phyloP scores from a whole-genome alignment of 257 asterid genomes.

The Capsicum rhomboideum region DNA sequence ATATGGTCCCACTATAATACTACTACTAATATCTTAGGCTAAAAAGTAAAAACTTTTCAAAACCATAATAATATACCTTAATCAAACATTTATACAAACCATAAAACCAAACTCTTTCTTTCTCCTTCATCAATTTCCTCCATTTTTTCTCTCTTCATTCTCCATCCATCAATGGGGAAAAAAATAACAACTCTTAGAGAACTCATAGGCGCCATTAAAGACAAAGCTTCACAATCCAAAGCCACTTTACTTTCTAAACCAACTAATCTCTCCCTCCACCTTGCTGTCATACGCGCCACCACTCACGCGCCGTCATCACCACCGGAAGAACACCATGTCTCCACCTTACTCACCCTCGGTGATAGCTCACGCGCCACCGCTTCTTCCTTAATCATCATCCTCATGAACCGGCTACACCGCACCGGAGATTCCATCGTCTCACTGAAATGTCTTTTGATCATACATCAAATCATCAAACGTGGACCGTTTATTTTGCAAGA shows the following conservation, averaged over 20 bases:
- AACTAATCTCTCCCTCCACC: conserved; percentile 33
- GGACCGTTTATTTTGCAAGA: conserved; percentile 91
- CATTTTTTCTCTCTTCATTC: background rate
- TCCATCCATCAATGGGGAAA: conserved; percentile 2
- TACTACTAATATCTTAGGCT: background rate
- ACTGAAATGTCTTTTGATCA: conserved; percentile 51
- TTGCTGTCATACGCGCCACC: conserved; percentile 74
- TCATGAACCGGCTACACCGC: conserved; percentile 77
- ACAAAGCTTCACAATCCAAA: conserved; percentile 38
- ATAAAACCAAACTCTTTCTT: background rate
- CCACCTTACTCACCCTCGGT: conserved; percentile 53
- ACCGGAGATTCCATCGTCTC: conserved; percentile 64
- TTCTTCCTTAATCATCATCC: conserved; percentile 44
- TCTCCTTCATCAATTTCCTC: background rate
- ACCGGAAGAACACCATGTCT: conserved; percentile 32
- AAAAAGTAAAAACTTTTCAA: background rate
- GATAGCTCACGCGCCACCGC: conserved; percentile 75
- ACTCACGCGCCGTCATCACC: conserved; percentile 53
- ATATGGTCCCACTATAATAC: background rate
- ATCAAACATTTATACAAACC: background rate
- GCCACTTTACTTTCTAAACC: conserved; percentile 51
- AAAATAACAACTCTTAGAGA: conserved; percentile 25
- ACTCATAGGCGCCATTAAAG: conserved; percentile 39
- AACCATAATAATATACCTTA: background rate
- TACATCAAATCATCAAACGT: conserved; percentile 60